Evolutionary conservation across 495 filamentous ascomycete genomes (phyloP).

Genomic region (Hypoxylon trugodes): DNA sequence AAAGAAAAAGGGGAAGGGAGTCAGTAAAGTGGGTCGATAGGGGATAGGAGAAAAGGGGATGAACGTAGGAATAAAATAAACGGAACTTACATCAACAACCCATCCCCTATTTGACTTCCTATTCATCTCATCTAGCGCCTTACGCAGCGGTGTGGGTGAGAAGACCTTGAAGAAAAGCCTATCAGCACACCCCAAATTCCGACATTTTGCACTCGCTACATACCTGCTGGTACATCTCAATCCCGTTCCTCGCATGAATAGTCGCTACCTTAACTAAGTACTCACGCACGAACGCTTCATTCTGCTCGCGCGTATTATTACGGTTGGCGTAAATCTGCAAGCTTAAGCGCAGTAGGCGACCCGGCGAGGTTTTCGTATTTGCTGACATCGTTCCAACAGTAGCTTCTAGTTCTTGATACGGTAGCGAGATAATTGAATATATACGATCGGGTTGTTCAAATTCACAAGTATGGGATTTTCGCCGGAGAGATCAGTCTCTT

Average conservation of each 20-base stretch:
- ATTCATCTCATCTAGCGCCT: slow-evolving; percentile 11
- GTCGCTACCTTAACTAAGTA: slow-evolving; percentile 5
- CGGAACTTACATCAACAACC: slow-evolving; percentile 14
- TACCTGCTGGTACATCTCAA: slow-evolving; percentile 22
- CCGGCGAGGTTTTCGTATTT: not conserved
- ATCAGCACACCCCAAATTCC: not conserved
- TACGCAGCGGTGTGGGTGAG: not conserved
- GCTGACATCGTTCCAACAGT: not conserved
- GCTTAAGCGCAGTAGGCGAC: slow-evolving; percentile 4
- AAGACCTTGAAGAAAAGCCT: not conserved
- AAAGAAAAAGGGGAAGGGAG: not conserved
- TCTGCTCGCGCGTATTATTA: slow-evolving; percentile 7
- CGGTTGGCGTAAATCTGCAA: slow-evolving; percentile 8
- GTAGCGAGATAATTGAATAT: not conserved
- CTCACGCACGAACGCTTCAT: slow-evolving; percentile 12
- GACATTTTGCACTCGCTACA: not conserved
- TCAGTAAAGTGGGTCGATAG: not conserved
- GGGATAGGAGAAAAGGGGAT: not conserved
- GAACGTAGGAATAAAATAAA: not conserved
- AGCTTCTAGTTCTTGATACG: not conserved
- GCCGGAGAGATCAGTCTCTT: no score
- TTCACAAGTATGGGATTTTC: no score
- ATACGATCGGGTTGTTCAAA: no score
- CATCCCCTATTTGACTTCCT: not conserved
- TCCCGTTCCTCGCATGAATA: slow-evolving; percentile 7